phyloP scores from a whole-genome alignment of 257 asterid species.

The Solanum microdontum region DNA sequence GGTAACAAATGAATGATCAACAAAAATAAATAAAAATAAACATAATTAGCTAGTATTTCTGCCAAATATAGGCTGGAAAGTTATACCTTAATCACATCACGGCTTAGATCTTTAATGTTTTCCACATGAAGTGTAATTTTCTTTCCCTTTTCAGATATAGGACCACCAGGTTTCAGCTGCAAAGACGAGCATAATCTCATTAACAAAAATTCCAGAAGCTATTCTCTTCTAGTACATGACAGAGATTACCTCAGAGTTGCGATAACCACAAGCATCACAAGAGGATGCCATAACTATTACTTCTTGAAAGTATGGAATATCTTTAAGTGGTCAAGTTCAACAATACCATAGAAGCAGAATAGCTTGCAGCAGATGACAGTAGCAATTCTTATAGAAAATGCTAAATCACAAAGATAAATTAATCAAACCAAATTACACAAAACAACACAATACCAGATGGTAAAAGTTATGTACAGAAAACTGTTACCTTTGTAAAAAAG shows the following conservation, averaged over 20 bases:
- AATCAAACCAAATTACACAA: background rate
- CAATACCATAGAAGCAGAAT: slow-evolving; percentile 7
- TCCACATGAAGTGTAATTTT: slow-evolving; percentile 53
- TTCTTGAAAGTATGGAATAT: slow-evolving; percentile 89
- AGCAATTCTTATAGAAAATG: background rate
- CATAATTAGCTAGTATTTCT: background rate
- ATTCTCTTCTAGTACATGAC: background rate
- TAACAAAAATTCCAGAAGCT: background rate
- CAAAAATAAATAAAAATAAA: background rate
- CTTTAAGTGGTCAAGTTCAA: slow-evolving; percentile 48
- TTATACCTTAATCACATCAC: slow-evolving; percentile 89
- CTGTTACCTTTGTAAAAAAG: background rate
- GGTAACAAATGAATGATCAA: background rate
- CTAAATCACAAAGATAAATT: background rate
- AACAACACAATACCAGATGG: background rate
- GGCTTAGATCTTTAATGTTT: slow-evolving; percentile 65
- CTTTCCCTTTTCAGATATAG: slow-evolving; percentile 77
- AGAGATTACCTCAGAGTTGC: slow-evolving; percentile 63
- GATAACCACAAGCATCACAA: slow-evolving; percentile 89
- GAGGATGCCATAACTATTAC: slow-evolving; percentile 91
- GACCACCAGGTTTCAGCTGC: slow-evolving; percentile 90
- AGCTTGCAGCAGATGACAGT: background rate
- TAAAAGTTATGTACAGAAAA: background rate
- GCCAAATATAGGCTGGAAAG: background rate
- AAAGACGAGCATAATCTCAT: slow-evolving; percentile 9